Percentiles rank a stretch among this genome's conserved stretches.
phyloP scores from a whole-genome alignment of 169 alveolate genomes.

The Plasmodium relictum region DNA sequence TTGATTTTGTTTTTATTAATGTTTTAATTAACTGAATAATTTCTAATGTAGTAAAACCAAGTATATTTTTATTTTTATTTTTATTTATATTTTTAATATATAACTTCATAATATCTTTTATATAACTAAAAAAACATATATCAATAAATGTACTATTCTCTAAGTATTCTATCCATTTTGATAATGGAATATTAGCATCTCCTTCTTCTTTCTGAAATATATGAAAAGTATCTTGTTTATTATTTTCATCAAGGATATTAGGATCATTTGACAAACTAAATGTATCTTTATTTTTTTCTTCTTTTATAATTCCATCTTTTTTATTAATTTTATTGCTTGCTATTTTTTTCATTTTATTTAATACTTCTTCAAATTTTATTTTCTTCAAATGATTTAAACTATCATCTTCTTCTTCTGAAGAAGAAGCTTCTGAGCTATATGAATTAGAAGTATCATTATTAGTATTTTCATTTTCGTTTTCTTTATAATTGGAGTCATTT shows the following conservation, averaged over 20 bases:
- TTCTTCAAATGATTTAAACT: constrained; percentile 22
- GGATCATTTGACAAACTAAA: background rate
- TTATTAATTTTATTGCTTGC: constrained; percentile 24
- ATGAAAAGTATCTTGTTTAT: constrained; percentile 22
- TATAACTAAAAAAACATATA: constrained; percentile 46
- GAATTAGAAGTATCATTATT: constrained; percentile 1
- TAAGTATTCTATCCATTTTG: constrained; percentile 48
- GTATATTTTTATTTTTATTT: constrained; percentile 54
- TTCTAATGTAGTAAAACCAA: constrained; percentile 67
- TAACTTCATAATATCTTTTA: constrained; percentile 54
- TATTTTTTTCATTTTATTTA: constrained; percentile 51
- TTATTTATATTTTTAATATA: constrained; percentile 62
- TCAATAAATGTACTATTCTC: constrained; percentile 47
- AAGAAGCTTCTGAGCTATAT: constrained; percentile 27
- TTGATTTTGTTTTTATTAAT: constrained; percentile 52
- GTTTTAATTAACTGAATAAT: constrained; percentile 69
- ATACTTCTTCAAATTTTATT: constrained; percentile 58
- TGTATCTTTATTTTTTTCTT: background rate
- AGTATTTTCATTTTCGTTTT: constrained; percentile 5
- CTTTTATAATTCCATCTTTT: background rate
- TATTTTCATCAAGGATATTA: background rate
- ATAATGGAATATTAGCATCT: constrained; percentile 27
- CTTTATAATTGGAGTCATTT: background rate
- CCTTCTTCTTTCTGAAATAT: constrained; percentile 58
- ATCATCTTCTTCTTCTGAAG: constrained; percentile 17